Evolutionary conservation across 2,329 filamentous ascomycete genomes (phyloP).

Genomic region (Epichloe amarillans): DNA sequence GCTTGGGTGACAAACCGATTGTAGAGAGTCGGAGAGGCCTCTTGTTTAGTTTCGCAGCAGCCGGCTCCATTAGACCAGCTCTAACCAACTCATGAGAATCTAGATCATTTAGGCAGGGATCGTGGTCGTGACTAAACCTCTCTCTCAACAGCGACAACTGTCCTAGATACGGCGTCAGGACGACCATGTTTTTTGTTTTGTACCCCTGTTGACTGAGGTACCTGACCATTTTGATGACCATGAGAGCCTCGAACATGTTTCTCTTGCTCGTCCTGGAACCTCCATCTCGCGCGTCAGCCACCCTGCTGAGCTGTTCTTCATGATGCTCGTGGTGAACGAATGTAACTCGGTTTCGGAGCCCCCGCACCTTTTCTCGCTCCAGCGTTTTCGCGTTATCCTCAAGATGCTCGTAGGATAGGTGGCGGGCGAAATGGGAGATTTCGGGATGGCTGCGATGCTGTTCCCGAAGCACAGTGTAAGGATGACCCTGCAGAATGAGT

Average conservation of each 20-base stretch:
- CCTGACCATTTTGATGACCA: slow-evolving; percentile 50
- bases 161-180: slow-evolving; percentile 61
- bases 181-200: slow-evolving; percentile 47
- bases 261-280: slow-evolving; percentile 36
- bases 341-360: slow-evolving; percentile 41
- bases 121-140: slow-evolving; percentile 39
- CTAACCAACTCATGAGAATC: slow-evolving; percentile 46
- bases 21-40: slow-evolving; percentile 49
- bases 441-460: slow-evolving; percentile 60
- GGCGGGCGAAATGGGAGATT: slow-evolving; percentile 46
- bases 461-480: slow-evolving; percentile 38
- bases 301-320: slow-evolving; percentile 31
- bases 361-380: slow-evolving; percentile 33
- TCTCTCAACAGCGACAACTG: slow-evolving; percentile 47
- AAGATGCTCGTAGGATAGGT: slow-evolving; percentile 45
- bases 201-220: slow-evolving; percentile 64
- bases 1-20: slow-evolving; percentile 35
- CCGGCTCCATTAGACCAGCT: slow-evolving; percentile 46
- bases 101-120: slow-evolving; percentile 54
- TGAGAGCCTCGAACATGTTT: slow-evolving; percentile 51
- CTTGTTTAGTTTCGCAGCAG: slow-evolving; percentile 37
- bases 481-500: slow-evolving; percentile 41
- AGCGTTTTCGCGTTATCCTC: slow-evolving; percentile 38
- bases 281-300: slow-evolving; percentile 37
- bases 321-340: slow-evolving; percentile 51